These are phyloP conservation scores for Trichoderma atrobrunneum DNA, from an alignment of 2,329 filamentous ascomycete species.

Conservation along the genomic window DNA sequence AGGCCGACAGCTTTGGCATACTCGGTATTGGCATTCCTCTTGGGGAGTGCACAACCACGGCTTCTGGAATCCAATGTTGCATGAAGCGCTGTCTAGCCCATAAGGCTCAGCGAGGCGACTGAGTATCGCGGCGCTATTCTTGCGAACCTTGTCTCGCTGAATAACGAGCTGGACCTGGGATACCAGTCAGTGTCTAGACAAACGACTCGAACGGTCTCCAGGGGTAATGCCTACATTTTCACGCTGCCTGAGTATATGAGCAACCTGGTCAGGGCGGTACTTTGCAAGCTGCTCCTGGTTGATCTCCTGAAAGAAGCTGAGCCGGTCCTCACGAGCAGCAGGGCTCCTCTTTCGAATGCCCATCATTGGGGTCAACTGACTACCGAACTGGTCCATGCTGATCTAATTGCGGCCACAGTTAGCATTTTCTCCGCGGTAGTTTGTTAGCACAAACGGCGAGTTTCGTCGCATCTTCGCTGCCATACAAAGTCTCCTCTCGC, in stretches of 20 bases:
- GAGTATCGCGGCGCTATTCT: slow-evolving; percentile 26
- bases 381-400: slow-evolving; percentile 37
- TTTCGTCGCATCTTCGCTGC: not conserved
- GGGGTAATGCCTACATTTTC: slow-evolving; percentile 42
- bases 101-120: slow-evolving; percentile 21
- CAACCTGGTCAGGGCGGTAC: slow-evolving; percentile 49
- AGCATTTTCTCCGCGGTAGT: slow-evolving; percentile 4
- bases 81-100: slow-evolving; percentile 21
- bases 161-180: slow-evolving; percentile 36
- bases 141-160: slow-evolving; percentile 27
- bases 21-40: slow-evolving; percentile 49
- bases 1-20: slow-evolving; percentile 50
- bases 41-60: slow-evolving; percentile 39
- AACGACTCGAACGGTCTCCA: not conserved
- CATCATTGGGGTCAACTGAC: slow-evolving; percentile 32
- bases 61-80: slow-evolving; percentile 27
- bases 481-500: slow-evolving; percentile 25
- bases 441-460: not conserved
- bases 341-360: slow-evolving; percentile 39
- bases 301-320: slow-evolving; percentile 47
- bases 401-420: slow-evolving; percentile 23
- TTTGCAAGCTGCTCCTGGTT: slow-evolving; percentile 39
- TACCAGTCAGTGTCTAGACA: not conserved
- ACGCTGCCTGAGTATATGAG: slow-evolving; percentile 48
- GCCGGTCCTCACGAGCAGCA: slow-evolving; percentile 40